Evolutionary conservation across 169 alveolate species (phyloP).

Genomic region (Cytauxzoon felis): DNA sequence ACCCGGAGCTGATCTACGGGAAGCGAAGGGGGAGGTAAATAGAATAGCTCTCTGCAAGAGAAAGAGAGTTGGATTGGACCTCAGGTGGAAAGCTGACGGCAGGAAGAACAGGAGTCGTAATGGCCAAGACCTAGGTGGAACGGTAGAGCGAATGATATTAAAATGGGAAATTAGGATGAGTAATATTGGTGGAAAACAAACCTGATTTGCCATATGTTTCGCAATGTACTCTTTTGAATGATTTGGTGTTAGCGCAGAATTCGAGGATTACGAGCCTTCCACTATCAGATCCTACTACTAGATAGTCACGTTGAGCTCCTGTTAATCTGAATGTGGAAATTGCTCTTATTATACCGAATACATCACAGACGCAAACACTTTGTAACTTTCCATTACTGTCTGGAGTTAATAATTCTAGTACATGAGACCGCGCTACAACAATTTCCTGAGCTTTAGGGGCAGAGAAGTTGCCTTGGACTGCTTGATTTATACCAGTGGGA

Average conservation of each 20-base stretch:
- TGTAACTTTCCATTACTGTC: conserved; percentile 90
- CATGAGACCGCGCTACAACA: conserved; percentile 92
- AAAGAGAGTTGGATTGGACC: too few species aligned
- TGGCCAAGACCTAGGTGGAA: background rate
- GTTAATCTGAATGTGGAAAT: conserved; percentile 90
- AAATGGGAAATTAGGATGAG: too few species aligned
- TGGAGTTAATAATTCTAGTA: conserved; percentile 89
- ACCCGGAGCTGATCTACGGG: too few species aligned
- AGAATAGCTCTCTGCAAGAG: too few species aligned
- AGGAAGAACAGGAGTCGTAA: background rate
- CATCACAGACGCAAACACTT: conserved; percentile 85
- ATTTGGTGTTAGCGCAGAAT: conserved; percentile 78
- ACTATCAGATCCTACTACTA: conserved; percentile 94
- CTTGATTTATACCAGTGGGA: conserved; percentile 94
- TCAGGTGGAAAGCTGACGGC: too few species aligned
- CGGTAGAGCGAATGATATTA: too few species aligned
- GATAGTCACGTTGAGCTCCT: conserved; percentile 88
- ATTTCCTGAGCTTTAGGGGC: conserved; percentile 96
- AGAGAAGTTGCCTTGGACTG: conserved; percentile 96
- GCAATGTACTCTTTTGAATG: conserved; percentile 89
- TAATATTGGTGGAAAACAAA: too few species aligned
- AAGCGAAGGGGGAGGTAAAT: too few species aligned
- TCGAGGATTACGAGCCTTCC: conserved; percentile 93
- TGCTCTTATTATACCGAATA: conserved; percentile 91
- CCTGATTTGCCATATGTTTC: conserved; percentile 98